Percentiles rank a stretch among this genome's conserved stretches.
Conservation (phyloP, 805 yeast species). For the Sugiyamaella lignohabitans region DNA sequence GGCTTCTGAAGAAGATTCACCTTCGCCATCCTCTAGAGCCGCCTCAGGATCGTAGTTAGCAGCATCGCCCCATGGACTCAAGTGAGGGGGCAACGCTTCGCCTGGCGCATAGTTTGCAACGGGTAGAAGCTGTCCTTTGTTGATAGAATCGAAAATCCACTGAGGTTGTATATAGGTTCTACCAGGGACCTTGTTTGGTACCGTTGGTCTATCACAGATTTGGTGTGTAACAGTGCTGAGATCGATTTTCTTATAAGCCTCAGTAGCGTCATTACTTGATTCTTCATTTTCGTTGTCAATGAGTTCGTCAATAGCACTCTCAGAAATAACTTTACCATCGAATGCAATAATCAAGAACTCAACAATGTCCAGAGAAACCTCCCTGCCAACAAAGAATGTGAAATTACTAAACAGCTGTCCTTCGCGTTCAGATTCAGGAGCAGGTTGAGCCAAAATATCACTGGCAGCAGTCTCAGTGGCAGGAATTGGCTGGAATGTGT, state of each 20-base stretch:
- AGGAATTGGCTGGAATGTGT: conserved; percentile 58
- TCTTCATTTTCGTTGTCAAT: conserved; percentile 42
- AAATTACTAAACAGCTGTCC: conserved; percentile 65
- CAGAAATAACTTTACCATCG: conserved; percentile 83
- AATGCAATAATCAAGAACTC: conserved; percentile 81
- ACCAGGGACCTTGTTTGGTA: conserved; percentile 72
- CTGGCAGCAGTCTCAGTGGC: conserved; percentile 43
- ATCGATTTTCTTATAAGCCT: conserved; percentile 40
- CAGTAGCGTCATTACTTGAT: conserved; percentile 32
- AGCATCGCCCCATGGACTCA: conserved; percentile 98
- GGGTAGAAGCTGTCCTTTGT: conserved; percentile 65
- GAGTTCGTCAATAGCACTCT: conserved; percentile 77
- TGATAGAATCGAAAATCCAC: conserved; percentile 92
- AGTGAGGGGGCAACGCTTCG: conserved; percentile 90
- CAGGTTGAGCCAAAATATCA: conserved; percentile 58
- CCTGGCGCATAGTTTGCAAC: conserved; percentile 89
- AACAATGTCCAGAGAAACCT: conserved; percentile 85
- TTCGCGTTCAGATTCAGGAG: conserved; percentile 36
- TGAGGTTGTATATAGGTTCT: conserved; percentile 96
- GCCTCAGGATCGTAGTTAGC: conserved; percentile 83
- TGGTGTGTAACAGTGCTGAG: conserved; percentile 80
- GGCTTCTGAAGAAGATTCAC: conserved; percentile 46
- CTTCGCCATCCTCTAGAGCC: conserved; percentile 45
- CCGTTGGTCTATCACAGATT: conserved; percentile 85
- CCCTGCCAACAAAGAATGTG: conserved; percentile 86